Base-by-base conservation (phyloP, 345 rosid species). In the Populus alba region DNA sequence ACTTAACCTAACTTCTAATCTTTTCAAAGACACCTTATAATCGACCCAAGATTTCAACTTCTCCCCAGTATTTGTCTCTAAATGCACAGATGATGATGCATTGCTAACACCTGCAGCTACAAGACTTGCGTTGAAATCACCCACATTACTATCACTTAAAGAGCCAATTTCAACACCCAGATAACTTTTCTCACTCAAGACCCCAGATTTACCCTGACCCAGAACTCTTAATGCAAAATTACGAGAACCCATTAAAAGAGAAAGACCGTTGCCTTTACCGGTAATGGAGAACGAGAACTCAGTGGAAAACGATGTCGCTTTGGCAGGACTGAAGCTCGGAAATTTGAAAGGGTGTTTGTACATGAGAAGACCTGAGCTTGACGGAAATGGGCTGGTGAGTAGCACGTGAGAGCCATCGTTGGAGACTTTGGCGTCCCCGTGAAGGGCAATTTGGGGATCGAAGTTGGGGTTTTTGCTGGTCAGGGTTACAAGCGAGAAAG, bases 41-140 rank as follows among this genome's bases (percentile, higher is more conserved):
- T 88, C 89, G 51, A 89, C 62, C 91, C 94, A 91, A 3, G 91
- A 82, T 73, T 78, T 86, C 78, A 89, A 47, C 23, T 74, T 83
- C 71, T 84, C 82, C 27, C 90, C 92, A 77, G 70, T 80, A 74
- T 82, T 87, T 35, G 83, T 74, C 78, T 71, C 80, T 38, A 81
- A 45, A 63, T 78, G 67, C 7, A 67, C 25, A 45, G 51, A 62
- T 5, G 87, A 55, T 6, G 89, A 80, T 17, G 65, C 79, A 38
- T 86, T 85, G 22, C 86, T 63, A 59, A 80, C 82, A 22, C 72
- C 79, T 27, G 77, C 82, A 51, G 84, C 83, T 17, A 82, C 84
- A 66, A 71, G 77, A 79, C 73, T 81, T 39, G 77, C 87, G 68
- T 82, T 83, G 71, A 77, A 61, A 41, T 88, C 81, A 25, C 87